Base-by-base conservation (phyloP, 2,329 filamentous ascomycete species). In the Fusarium cyanostomum region DNA sequence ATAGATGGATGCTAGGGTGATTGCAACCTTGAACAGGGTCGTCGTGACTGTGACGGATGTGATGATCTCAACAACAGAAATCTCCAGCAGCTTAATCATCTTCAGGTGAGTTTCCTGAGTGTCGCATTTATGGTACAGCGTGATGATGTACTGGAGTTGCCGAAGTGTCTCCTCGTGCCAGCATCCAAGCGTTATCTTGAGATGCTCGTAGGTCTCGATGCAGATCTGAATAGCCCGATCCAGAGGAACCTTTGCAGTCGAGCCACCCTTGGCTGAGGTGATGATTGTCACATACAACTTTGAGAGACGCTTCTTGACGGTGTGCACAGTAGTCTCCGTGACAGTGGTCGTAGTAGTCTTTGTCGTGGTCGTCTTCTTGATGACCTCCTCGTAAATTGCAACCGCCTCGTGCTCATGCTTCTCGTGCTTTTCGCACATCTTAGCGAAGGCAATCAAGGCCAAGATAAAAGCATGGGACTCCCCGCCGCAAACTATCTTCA, bases 221-320 rank as follows among this genome's bases (percentile, higher is more conserved):
- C 77, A 62, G 34, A 71, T 42, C 46, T 65, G 51, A 8, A 71
- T 61, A 6, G 80, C 81, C 1, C 76, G 71, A 13, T 78, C 74
- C 4, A 78, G 51, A 8, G 74, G 77, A 21, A 72, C 15, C 50
- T 58, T 73, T 33, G 75, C 76, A 2, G 72, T 74, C 0, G 74
- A 71, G 0, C 73, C 73, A 31, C 73, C 74, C 59, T 68, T 70
- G n/a, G 76, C 75, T 7, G 75, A 76, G 9, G 77, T 77, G 41
- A 79, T 73, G 34, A 79, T 69, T 66, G 61, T 67, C 5, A 71
- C 64, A 49, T 84, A 84, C 15, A 84, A 66, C 67, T 77, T 80
- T 2, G 82, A 81, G 21, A 84, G 73, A 8, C 81, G 78, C 62
- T 79, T 82, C 71, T 82, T 84, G 64, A 84, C 77, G 0, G 76